phyloP scores from a whole-genome alignment of 805 yeast genomes.

The Dipodascopsis tothii region DNA sequence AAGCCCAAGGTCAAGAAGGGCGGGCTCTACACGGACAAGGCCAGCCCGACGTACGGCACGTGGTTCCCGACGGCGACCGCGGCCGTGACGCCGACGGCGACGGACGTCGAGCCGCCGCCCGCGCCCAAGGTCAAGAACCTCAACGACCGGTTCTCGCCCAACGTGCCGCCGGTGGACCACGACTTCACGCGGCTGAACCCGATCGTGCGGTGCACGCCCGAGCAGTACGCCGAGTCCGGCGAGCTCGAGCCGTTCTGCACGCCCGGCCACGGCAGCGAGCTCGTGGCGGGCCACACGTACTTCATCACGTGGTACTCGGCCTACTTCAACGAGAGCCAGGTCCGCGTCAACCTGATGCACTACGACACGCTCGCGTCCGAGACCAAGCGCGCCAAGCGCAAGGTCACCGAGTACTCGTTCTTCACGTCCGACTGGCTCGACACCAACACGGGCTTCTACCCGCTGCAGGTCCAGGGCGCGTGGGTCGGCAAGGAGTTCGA shows the following conservation, averaged over 20 bases:
- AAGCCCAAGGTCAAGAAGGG: constrained; percentile 61
- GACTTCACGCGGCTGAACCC: constrained; percentile 57
- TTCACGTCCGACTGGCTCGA: constrained; percentile 66
- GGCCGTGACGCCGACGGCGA: neutral
- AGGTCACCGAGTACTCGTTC: constrained; percentile 39
- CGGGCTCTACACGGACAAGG: constrained; percentile 54
- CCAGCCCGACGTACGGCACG: constrained; percentile 65
- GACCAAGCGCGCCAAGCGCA: constrained; percentile 1
- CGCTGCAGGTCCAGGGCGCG: constrained; percentile 51
- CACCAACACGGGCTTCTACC: constrained; percentile 53
- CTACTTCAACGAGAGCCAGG: constrained; percentile 42
- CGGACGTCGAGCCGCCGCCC: constrained; percentile 1
- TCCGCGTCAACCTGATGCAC: constrained; percentile 22
- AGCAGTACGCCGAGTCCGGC: constrained; percentile 46
- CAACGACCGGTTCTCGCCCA: neutral
- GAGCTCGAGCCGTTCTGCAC: constrained; percentile 78
- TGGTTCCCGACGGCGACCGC: constrained; percentile 55
- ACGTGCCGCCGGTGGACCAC: constrained; percentile 1
- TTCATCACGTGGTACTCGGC: constrained; percentile 77
- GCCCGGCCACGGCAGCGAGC: constrained; percentile 54
- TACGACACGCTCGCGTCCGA: constrained; percentile 18
- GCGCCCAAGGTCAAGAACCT: neutral
- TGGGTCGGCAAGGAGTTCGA: constrained; percentile 55
- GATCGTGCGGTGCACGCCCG: constrained; percentile 77
- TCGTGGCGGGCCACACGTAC: constrained; percentile 56